Conservation (phyloP, 352 stramenopile genomes). For the Blastocystis sp. region DNA sequence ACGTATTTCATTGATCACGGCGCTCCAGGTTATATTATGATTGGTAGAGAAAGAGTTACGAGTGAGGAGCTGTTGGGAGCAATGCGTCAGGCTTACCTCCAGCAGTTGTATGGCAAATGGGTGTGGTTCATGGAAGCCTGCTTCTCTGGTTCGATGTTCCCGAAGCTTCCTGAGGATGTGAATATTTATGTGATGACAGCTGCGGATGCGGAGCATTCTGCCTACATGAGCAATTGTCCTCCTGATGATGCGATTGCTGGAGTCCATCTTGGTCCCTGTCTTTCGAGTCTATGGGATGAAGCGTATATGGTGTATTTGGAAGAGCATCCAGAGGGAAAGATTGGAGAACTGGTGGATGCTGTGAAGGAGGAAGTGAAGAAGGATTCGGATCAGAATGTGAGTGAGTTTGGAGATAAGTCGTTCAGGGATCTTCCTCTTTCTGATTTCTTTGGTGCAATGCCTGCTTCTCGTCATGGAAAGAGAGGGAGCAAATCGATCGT, state of each 20-base stretch:
- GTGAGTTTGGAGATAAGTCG: constrained; percentile 19
- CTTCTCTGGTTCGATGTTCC: constrained; percentile 45
- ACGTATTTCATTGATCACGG: constrained; percentile 53
- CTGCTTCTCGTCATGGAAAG: not conserved
- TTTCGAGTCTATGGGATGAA: constrained; percentile 21
- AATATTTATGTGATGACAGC: constrained; percentile 42
- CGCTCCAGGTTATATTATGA: not conserved
- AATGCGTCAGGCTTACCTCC: not conserved
- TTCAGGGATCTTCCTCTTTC: not conserved
- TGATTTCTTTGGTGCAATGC: constrained; percentile 13
- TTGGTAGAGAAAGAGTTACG: not conserved
- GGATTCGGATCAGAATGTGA: constrained; percentile 12
- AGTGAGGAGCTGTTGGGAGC: not conserved
- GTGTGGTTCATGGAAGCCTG: constrained; percentile 51
- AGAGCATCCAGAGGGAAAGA: not conserved
- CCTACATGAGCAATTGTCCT: constrained; percentile 47
- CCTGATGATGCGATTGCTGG: not conserved
- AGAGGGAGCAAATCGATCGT: not conserved
- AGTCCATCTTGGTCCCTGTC: not conserved
- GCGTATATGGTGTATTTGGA: not conserved
- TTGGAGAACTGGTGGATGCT: not conserved
- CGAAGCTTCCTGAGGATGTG: not conserved
- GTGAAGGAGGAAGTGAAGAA: not conserved
- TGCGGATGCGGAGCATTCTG: not conserved
- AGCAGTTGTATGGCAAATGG: constrained; percentile 37